phyloP scores from a whole-genome alignment of 2,329 filamentous ascomycete species.

The Fusarium mundagurra region DNA sequence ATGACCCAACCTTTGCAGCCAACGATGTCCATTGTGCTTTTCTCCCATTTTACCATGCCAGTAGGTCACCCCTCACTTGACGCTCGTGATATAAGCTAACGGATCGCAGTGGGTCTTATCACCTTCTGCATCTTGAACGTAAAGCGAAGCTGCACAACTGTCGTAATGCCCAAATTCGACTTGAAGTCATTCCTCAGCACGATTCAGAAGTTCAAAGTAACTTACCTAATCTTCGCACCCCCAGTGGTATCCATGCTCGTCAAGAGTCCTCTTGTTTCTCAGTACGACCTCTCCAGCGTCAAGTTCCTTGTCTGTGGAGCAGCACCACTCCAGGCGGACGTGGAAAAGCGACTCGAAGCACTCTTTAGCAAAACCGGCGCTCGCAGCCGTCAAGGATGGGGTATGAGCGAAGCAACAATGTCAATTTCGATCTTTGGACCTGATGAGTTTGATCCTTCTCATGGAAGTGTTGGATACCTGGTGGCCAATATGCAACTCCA shows the following conservation, averaged over 20 bases:
- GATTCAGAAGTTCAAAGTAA: neutral
- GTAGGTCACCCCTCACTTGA: neutral
- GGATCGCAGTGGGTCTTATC: neutral
- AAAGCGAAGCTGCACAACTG: neutral
- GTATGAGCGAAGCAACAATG: conserved; percentile 13
- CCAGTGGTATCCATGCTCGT: conserved; percentile 4
- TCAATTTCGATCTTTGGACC: neutral
- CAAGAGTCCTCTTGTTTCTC: neutral
- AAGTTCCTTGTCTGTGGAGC: conserved; percentile 1
- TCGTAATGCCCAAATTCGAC: neutral
- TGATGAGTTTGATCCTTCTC: neutral
- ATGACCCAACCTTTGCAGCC: neutral
- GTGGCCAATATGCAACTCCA: neutral
- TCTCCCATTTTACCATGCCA: conserved; percentile 10
- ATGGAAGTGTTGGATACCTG: conserved; percentile 1
- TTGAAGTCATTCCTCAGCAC: neutral
- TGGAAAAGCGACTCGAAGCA: neutral
- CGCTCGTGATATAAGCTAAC: neutral
- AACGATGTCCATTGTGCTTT: neutral
- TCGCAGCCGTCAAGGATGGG: conserved; percentile 3
- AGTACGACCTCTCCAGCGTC: conserved; percentile 1
- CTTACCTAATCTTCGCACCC: neutral
- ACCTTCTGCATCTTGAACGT: conserved; percentile 1
- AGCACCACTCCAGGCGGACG: neutral
- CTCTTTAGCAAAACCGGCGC: neutral